Evolutionary conservation across 140 eudicot species (phyloP), one percentile per base, ranked within the genome.

Genomic region (Cichorium intybus): DNA sequence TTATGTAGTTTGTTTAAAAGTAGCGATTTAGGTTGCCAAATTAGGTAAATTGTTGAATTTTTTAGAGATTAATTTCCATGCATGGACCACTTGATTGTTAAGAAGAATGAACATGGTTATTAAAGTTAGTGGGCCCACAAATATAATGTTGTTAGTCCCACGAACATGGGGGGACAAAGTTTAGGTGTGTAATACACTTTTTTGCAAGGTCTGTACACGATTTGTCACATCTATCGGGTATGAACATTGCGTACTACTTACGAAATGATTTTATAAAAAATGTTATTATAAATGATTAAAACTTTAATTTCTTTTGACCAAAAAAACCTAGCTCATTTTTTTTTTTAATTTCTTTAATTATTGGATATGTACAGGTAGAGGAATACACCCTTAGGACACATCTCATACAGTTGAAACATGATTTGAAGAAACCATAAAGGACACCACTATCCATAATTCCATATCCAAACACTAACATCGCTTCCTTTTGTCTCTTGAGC

Each of bases 361-460:
- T 76, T 72, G 57, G 34, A 45, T 14, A 31, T 68, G 31, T 70
- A 41, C 95, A 94, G 99, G 89, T 82, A 56, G 82, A 84, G 64
- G 99, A 94, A 69, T 53, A 74, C 84, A 86, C 97, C 90, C 95
- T 94, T 56, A 78, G 95, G 81, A 82, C 91, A 51, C 82, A 94
- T 79, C 80, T 89, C 8, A 47, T 89, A 76, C 99, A 94, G 81
- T 77, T 82, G 80, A 80, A 77, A 72, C 79, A 84, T 79, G 79
- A 60, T 58, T 63, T 65, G 75, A 78, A 55, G 78, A 79, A 77
- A 54, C 69, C n/a, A 45, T 68, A 73, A 9, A 56, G 20, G 47
- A 68, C 62, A 16, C 70, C 52, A n/a, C n/a, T n/a, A n/a, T 67
- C 28, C 51, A 39, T 53, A 60, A 67, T 53, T 56, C 28, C 62